Base-by-base conservation (phyloP, 306 rosid species). In the Rubus parviflorus region DNA sequence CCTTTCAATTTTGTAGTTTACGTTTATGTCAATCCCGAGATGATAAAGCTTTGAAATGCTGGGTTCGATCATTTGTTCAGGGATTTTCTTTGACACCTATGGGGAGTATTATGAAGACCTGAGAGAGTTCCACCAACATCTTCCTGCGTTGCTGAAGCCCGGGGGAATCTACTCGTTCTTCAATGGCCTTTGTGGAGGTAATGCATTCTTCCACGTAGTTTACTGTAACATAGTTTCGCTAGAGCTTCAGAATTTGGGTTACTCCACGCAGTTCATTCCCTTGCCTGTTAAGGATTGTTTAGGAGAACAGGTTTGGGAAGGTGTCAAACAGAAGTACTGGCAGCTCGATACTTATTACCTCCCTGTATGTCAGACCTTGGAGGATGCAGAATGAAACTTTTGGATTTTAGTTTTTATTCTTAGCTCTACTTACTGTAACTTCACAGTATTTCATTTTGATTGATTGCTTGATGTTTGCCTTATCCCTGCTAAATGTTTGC, bases 281-380 rank as follows among this genome's bases (percentile, higher is more conserved):
- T 75, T 92, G 87, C 97, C 99, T 22, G 97, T 95, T 74, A 92
- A 91, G 87, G 94, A 90, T 81, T 92, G 99, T 78, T 82, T 92
- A 85, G 96, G 90, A 66, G 94, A 87, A 52, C 72, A 90, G 79
- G 90, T 90, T 49, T 91, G 99, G 99, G 90, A 92, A 86, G 97
- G 96, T 83, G 96, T 95, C 77, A 93, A 91, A 83, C 99, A 92
- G 72, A 89, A 85, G 86, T 95, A 95, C 79, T 95, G 99, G 99
- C 97, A 95, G 79, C 98, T 95, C 71, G 96, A 95, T 86, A 89
- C 92, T 6, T 92, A 95, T 82, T 87, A 88, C 84, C 97, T 95
- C 76, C 98, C 98, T 48, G 96, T 92, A 77, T 89, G 90, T 85
- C 97, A 95, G 87, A 81, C 88, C 70, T 17, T 73, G 15, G 85